Evolutionary conservation across 1,284 basidiomycete genomes (phyloP), one percentile per base, ranked within the genome.

Genomic region (Melanopsichium pennsylvanicum): DNA sequence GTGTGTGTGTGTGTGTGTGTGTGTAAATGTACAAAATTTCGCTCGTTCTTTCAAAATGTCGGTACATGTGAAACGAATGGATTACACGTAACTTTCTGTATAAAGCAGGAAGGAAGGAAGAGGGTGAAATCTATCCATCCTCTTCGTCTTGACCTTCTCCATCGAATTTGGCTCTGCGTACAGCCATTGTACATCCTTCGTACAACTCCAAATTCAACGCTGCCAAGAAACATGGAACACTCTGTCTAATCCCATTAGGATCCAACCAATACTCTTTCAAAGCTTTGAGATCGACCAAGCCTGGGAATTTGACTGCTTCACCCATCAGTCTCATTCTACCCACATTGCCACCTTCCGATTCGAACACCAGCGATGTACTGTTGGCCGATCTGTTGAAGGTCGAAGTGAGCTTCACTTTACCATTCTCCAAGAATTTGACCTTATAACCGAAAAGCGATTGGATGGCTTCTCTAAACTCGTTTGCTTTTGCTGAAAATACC

Each of bases 391-490:
- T 83, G 3, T 85, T 84, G 79, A 88, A 92, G 54, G 89, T 84
- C n/a, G 88, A 89, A 4, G 90, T 92, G 47, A 93, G 87, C 29
- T 90, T 86, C 35, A 93, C 88, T 64, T 90, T 87, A 0, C 91
- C 91, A 48, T 90, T 92, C 4, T 88, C 88, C 61, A 90, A 88
- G 78, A 93, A 93, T 1, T 88, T 87, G 31, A 93, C 84, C 80
- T 92, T 92, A 69, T 91, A 87, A 2, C 92, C 92, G 1, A 94
- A 86, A 37, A 94, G 87, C 0, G 88, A 87, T 0, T 87, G 87
- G 42, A 93, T 88, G 12, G 90, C 88, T 70, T 91, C 89, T 15
- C 89, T 85, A 81, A 93, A 92, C 75, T 93, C 90, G 41, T 87
- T 85, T 4, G 87, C 87, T 80, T 92, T 93, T 29, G 87, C 86